Evolutionary conservation across 805 yeast species (phyloP), one percentile per base, ranked within the genome.

Genomic region (Wickerhamiella occidentalis): DNA sequence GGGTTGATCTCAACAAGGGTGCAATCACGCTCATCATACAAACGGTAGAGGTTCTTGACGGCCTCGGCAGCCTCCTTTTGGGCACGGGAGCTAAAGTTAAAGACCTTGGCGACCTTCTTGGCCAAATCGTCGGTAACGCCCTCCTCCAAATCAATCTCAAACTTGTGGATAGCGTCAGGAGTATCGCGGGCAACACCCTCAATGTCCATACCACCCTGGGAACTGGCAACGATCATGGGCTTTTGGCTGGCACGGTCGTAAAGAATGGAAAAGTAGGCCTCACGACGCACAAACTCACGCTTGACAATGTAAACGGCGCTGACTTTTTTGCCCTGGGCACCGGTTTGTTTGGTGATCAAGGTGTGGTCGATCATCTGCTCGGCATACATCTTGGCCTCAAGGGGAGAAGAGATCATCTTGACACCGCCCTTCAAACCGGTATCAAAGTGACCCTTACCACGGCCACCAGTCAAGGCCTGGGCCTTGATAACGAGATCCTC

Each of bases 151-250:
- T 82, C 80, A 52, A 92, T 79, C 56, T 82, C 75, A 76, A 80
- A 86, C 57, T 90, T 80, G 72, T 85, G 82, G 73, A 92, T 92
- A 58, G 95, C 95, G 51, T 77, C 78, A 49, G 99, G 99, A 68
- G 78, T 81, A 60, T 76, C 79, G 58, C 80, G 81, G 54, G 98
- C 99, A 59, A 92, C 97, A 67, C 95, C 95, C 76, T 92, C 99
- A 64, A 92, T 92, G 73, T 92, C 96, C 95, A 92, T 88, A 75
- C 99, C 99, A 74, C 99, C 99, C 73, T 92, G 92, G 55, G 94
- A 74, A 29, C 96, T 87, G 46, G 96, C 96, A 56, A 92, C 95
- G 64, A 92, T 84, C 71, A 92, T 75, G 53, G 97, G 95, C 58
- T 77, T 73, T 71, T 88, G 94, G 58, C 82, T 77, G 59, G 80